Percentiles rank a stretch among this genome's conserved stretches.
phyloP scores from a whole-genome alignment of 345 rosid species.

The Combretum micranthum region DNA sequence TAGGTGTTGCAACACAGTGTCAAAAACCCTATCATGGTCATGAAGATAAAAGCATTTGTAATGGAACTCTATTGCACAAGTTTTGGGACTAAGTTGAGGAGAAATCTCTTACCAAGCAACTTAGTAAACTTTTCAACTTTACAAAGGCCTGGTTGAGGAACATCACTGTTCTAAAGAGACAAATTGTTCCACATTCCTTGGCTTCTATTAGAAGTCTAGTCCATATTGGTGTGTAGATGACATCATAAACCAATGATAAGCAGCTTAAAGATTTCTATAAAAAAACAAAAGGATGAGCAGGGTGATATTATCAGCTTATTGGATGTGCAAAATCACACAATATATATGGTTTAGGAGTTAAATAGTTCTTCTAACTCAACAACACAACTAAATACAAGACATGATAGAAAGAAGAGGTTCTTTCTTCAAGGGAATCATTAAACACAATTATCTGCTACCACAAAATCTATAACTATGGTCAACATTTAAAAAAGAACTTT shows the following conservation, averaged over 20 bases:
- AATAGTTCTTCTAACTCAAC: too few relatives aligned
- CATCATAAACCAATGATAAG: constrained; percentile 49
- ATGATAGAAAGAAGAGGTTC: too few relatives aligned
- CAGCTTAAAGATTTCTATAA: constrained; percentile 41
- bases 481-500: too few relatives aligned
- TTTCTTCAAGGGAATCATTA: too few relatives aligned
- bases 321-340: too few relatives aligned
- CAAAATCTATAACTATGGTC: too few relatives aligned
- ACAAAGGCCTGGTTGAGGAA: constrained; percentile 49
- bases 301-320: too few relatives aligned
- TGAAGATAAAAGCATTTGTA: neutral
- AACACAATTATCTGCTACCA: too few relatives aligned
- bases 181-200: constrained; percentile 38
- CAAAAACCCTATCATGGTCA: neutral
- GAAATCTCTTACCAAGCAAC: constrained; percentile 39
- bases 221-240: constrained; percentile 50
- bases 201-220: constrained; percentile 55
- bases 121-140: constrained; percentile 53
- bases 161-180: constrained; percentile 49
- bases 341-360: too few relatives aligned
- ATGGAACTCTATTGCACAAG: neutral
- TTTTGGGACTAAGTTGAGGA: neutral
- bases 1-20: constrained; percentile 34
- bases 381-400: too few relatives aligned
- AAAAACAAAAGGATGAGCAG: neutral